Conservation (phyloP, 257 asterid species). For the Salvia rosmarinus region DNA sequence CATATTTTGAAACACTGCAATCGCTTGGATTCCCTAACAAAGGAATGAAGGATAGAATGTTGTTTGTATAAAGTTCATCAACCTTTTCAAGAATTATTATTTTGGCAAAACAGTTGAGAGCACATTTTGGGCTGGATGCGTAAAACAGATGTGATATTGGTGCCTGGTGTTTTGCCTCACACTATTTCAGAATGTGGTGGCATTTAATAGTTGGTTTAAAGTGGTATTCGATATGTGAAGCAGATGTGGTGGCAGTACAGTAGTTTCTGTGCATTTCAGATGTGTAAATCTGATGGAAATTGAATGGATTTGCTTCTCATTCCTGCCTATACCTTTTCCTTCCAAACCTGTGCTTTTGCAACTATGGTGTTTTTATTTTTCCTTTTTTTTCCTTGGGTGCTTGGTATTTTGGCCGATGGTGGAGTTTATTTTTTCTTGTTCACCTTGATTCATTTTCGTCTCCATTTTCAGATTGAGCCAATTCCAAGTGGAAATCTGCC, state of each 20-base stretch:
- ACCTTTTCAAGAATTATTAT: neutral
- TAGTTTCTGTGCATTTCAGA: neutral
- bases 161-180: neutral
- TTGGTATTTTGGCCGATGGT: constrained; percentile 17
- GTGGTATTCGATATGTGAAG: constrained; percentile 1
- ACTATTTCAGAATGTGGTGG: neutral
- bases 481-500: constrained; percentile 98
- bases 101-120: neutral
- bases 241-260: neutral
- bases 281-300: neutral
- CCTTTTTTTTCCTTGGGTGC: constrained; percentile 1
- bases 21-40: neutral
- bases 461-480: constrained; percentile 85
- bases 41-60: neutral
- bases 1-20: neutral
- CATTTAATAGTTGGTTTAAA: too few species aligned
- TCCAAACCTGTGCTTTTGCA: neutral
- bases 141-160: neutral
- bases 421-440: constrained; percentile 34
- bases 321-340: neutral
- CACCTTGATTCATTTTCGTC: neutral
- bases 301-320: neutral
- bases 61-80: neutral
- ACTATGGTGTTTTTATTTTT: neutral
- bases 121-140: constrained; percentile 6